Conservation (phyloP, 352 stramenopile genomes). For the Phytophthora tentaculata region DNA sequence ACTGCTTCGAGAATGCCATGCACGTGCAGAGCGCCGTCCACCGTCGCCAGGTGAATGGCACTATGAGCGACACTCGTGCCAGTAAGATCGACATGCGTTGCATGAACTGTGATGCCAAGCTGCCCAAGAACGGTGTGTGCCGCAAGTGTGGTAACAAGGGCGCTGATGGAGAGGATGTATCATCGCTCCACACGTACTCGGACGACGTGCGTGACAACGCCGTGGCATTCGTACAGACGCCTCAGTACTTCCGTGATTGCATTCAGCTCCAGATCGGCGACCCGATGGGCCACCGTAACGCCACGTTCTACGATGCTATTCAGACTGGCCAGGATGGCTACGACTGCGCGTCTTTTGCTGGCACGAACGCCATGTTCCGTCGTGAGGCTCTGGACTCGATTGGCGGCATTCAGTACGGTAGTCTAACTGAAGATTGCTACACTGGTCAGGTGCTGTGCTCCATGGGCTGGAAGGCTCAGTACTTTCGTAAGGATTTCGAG, state of each 20-base stretch:
- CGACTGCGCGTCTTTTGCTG: slow-evolving; percentile 83
- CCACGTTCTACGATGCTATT: slow-evolving; percentile 89
- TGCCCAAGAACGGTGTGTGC: slow-evolving; percentile 77
- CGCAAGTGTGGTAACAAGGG: slow-evolving; percentile 66
- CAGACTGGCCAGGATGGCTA: slow-evolving; percentile 88
- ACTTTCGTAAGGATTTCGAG: slow-evolving; percentile 91
- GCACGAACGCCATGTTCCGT: slow-evolving; percentile 86
- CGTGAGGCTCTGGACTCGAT: slow-evolving; percentile 88
- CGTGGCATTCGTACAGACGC: slow-evolving; percentile 84
- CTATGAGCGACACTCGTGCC: slow-evolving; percentile 68
- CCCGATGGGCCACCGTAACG: slow-evolving; percentile 81
- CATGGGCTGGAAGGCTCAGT: slow-evolving; percentile 87
- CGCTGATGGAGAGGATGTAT: slow-evolving; percentile 53
- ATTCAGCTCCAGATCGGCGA: slow-evolving; percentile 85
- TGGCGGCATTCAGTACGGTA: slow-evolving; percentile 87
- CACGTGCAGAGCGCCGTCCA: slow-evolving; percentile 81
- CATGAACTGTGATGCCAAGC: slow-evolving; percentile 74
- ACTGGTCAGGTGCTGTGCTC: slow-evolving; percentile 78
- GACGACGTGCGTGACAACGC: slow-evolving; percentile 80
- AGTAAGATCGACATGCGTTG: slow-evolving; percentile 80
- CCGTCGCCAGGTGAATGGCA: slow-evolving; percentile 84
- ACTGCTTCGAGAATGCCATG: slow-evolving; percentile 88
- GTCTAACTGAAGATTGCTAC: slow-evolving; percentile 88
- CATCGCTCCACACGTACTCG: slow-evolving; percentile 77
- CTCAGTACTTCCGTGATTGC: slow-evolving; percentile 88